Evolutionary conservation across 805 yeast genomes (phyloP).

Genomic region (Wickerhamomyces tratensis): DNA sequence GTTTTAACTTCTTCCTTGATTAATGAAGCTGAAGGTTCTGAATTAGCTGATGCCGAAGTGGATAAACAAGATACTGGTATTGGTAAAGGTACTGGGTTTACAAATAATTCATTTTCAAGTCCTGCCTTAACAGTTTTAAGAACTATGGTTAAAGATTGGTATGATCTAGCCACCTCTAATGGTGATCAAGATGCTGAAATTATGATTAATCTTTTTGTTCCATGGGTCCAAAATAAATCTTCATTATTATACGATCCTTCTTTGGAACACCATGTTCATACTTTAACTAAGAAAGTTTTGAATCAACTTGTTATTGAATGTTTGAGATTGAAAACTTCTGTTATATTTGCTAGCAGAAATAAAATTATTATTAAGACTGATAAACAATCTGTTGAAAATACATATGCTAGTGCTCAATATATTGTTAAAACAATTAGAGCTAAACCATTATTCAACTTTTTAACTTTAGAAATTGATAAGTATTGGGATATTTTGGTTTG

Average conservation of each 20-base stretch:
- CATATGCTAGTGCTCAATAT: conserved; percentile 86
- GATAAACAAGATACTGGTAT: conserved; percentile 18
- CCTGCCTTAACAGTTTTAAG: conserved; percentile 66
- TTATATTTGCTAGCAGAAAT: conserved; percentile 74
- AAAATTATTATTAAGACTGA: conserved; percentile 63
- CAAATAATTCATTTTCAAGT: conserved; percentile 76
- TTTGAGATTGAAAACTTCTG: conserved; percentile 64
- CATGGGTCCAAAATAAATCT: conserved; percentile 76
- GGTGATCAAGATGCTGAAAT: conserved; percentile 68
- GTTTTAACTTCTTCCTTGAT: conserved; percentile 75
- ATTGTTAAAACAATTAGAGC: conserved; percentile 68
- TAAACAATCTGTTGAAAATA: conserved; percentile 73
- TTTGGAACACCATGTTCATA: conserved; percentile 80
- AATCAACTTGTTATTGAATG: conserved; percentile 77
- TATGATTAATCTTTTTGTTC: conserved; percentile 68
- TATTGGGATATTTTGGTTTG: conserved; percentile 93
- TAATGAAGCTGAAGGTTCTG: conserved; percentile 84
- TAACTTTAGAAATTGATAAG: conserved; percentile 63
- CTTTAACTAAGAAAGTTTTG: conserved; percentile 72
- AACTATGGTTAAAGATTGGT: conserved; percentile 76
- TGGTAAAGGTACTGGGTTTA: conserved; percentile 28
- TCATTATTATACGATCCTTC: conserved; percentile 71
- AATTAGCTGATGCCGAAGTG: conserved; percentile 42
- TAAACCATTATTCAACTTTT: conserved; percentile 71
- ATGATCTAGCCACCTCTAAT: conserved; percentile 76